Evolutionary conservation across 352 stramenopile species (phyloP).

Genomic region (Globisporangium splendens): DNA sequence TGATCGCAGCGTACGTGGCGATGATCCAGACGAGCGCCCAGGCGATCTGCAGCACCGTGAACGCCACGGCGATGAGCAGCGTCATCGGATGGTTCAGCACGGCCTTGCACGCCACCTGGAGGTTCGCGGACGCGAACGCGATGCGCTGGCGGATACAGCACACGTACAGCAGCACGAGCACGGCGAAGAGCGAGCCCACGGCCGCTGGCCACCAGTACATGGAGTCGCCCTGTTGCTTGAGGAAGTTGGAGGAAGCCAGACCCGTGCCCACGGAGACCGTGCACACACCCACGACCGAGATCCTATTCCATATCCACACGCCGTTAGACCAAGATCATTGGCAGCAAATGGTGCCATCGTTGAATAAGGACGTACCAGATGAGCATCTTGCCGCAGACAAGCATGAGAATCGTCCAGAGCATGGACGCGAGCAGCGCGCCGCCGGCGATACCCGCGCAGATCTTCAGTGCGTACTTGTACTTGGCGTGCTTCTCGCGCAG

Average conservation of each 20-base stretch:
- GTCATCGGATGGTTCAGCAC: constrained; percentile 75
- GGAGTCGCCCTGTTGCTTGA: constrained; percentile 33
- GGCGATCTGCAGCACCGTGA: constrained; percentile 61
- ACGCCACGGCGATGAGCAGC: constrained; percentile 60
- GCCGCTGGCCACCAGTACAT: constrained; percentile 52
- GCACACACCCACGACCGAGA: constrained; percentile 38
- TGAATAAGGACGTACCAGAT: constrained; percentile 34
- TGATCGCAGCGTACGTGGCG: constrained; percentile 57
- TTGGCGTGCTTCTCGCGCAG: constrained; percentile 49
- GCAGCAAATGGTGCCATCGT: not conserved
- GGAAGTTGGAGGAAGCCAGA: constrained; percentile 31
- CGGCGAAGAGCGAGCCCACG: constrained; percentile 32
- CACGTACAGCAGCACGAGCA: constrained; percentile 49
- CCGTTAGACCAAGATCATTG: too few species aligned
- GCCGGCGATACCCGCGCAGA: constrained; percentile 41
- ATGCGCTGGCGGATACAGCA: constrained; percentile 53
- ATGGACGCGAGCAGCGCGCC: constrained; percentile 34
- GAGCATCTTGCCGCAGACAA: constrained; percentile 53
- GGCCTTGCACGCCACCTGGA: constrained; percentile 71
- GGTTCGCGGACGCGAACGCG: constrained; percentile 80
- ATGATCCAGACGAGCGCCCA: constrained; percentile 80
- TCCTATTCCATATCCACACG: constrained; percentile 12
- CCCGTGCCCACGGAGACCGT: constrained; percentile 36
- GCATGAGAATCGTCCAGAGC: constrained; percentile 52
- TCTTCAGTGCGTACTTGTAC: constrained; percentile 53